Percentiles rank a stretch among this genome's conserved stretches.
Evolutionary conservation across 2,329 filamentous ascomycete genomes (phyloP).

Genomic region (Orbilia ellipsospora): DNA sequence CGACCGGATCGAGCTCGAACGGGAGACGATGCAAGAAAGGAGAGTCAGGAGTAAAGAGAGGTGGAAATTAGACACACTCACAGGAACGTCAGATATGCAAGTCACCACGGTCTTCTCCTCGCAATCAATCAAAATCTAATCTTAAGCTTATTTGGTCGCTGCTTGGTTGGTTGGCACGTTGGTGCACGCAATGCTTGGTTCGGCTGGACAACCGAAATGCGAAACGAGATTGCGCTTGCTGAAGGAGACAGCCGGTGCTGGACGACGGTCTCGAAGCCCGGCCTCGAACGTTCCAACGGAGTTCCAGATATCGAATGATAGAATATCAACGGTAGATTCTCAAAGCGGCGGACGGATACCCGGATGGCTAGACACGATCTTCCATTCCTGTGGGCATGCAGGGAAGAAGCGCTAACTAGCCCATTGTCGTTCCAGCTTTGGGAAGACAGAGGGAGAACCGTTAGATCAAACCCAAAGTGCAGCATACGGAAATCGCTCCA

Average conservation of each 20-base stretch:
- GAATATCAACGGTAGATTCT: neutral
- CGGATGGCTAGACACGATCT: too few species aligned
- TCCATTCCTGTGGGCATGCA: too few species aligned
- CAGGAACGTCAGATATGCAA: neutral
- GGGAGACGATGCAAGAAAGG: neutral
- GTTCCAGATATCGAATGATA: neutral
- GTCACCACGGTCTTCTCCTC: constrained; percentile 1
- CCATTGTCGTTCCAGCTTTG: too few species aligned
- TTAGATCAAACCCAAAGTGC: too few species aligned
- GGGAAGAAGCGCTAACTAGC: too few species aligned
- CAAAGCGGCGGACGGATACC: too few species aligned
- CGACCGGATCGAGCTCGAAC: too few species aligned
- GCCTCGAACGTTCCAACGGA: too few species aligned
- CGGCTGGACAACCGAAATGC: constrained; percentile 41
- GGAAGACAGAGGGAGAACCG: too few species aligned
- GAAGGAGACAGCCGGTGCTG: constrained; percentile 20
- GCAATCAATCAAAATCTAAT: constrained; percentile 12
- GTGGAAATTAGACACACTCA: constrained; percentile 1
- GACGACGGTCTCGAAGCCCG: neutral
- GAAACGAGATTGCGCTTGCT: constrained; percentile 14
- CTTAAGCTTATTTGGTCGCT: neutral
- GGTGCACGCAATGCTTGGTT: constrained; percentile 1
- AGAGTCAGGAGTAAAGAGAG: neutral
- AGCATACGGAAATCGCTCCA: too few species aligned
- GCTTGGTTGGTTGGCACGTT: constrained; percentile 8